Evolutionary conservation across 129 eudicot species (phyloP).

Genomic region (Pittosporum tobira): DNA sequence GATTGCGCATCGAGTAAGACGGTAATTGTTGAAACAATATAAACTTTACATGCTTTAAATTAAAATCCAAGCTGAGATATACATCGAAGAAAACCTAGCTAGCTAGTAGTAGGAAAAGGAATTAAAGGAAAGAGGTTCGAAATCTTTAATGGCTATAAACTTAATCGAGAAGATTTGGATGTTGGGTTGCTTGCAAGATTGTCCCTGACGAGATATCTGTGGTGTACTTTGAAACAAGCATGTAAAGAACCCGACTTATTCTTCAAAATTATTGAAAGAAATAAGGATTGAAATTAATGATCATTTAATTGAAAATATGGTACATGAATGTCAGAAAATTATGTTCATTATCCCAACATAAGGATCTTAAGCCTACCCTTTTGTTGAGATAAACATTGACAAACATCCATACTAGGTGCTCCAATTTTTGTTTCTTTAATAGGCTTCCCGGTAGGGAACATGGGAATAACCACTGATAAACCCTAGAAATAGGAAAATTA

Average conservation of each 20-base stretch:
- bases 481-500: neutral
- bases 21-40: too few species aligned
- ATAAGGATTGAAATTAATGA: too few species aligned
- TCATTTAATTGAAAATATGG: neutral
- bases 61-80: too few species aligned
- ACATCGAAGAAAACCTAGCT: too few species aligned
- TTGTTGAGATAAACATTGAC: constrained; percentile 25
- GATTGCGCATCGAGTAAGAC: too few species aligned
- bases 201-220: neutral
- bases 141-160: too few species aligned
- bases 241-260: neutral
- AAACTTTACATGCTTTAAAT: too few species aligned
- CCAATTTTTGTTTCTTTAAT: neutral
- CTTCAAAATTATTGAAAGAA: too few species aligned
- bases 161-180: neutral
- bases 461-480: constrained; percentile 31
- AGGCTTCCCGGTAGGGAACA: constrained; percentile 49
- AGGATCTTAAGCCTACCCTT: constrained; percentile 12
- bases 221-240: neutral
- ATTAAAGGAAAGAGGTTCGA: too few species aligned
- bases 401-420: constrained; percentile 2
- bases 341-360: constrained; percentile 28
- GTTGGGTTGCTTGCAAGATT: neutral
- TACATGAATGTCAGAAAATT: constrained; percentile 23
- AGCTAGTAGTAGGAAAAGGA: too few species aligned